These are phyloP conservation scores for Stemphylium vesicarium DNA, from an alignment of 2,329 filamentous ascomycete species.

Conservation along the genomic window DNA sequence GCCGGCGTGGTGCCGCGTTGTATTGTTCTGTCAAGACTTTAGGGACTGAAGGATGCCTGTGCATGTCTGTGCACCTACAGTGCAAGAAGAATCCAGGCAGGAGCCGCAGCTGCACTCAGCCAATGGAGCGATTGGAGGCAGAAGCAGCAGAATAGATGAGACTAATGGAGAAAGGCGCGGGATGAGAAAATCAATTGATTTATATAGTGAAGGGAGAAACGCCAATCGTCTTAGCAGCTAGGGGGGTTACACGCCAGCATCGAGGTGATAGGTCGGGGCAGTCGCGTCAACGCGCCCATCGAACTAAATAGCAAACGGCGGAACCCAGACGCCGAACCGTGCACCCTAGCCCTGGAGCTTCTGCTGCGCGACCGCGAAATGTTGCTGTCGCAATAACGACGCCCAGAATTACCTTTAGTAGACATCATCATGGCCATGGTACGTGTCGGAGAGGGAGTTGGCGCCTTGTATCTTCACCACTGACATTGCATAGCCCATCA, in stretches of 20 bases:
- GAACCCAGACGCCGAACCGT: conserved; percentile 5
- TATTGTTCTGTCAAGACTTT: no score
- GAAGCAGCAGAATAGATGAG: background rate
- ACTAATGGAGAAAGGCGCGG: background rate
- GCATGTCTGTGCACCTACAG: no score
- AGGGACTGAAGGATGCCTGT: no score
- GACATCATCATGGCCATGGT: conserved; percentile 42
- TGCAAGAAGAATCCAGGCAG: background rate
- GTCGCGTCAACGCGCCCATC: conserved; percentile 3
- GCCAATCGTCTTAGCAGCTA: no score
- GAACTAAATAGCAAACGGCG: conserved; percentile 1
- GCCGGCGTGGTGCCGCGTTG: no score
- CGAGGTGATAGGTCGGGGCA: background rate
- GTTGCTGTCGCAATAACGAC: conserved; percentile 18
- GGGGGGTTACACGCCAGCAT: background rate
- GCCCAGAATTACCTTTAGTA: conserved; percentile 5
- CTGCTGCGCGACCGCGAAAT: conserved; percentile 24
- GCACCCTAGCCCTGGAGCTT: conserved; percentile 15
- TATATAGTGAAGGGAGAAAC: background rate
- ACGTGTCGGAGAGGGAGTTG: conserved; percentile 12
- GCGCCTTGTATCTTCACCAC: background rate
- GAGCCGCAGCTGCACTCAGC: conserved; percentile 5
- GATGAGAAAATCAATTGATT: background rate
- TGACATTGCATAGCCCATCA: conserved; percentile 57
- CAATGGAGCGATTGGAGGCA: background rate